Base-by-base conservation (phyloP, 2,329 filamentous ascomycete genomes). In the Mycocentrospora acerina region DNA sequence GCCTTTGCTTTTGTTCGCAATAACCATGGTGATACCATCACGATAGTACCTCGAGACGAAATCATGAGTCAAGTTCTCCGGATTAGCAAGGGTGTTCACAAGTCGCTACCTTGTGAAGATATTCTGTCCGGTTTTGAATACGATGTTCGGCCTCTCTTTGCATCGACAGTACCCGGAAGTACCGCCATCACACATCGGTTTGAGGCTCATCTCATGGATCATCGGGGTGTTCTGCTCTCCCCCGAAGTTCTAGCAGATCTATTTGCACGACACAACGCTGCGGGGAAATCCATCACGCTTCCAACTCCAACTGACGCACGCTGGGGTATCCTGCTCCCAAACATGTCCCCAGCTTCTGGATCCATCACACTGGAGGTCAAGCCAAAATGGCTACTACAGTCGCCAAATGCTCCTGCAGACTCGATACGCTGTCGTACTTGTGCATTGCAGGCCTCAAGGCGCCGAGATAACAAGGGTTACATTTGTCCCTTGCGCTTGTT, bases 331-430 rank as follows among this genome's bases (percentile, higher is more conserved):
- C 46, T 66, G 3, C 51, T 67, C 2, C 55, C 53, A 13, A 41
- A 67, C 35, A 62, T 67, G 59, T 59, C 57, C 4, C 51, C 60
- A 9, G 26, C 36, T 1, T 25, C 46, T 2, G 51, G 47, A 18
- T 34, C 57, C 2, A 42, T 60, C 32, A 66, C 60, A 2, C 50
- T 69, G 17, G 70, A 76, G 44, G 55, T 74, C 38, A 76, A 76
- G 42, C 71, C 72, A 0, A 76, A 76, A 39, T 76, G 73, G 73
- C 60, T 76, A 2, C 40, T 53, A 6, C 72, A 74, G 37, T 74
- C 72, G 4, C 71, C 71, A 2, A 67, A 67, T 35, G 72, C 73
- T 5, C 71, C 71, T 1, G 8, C 31, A 4, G 38, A 56, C 17
- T 62, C 72, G 1, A 60, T 55, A 13, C 62, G 71, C 11, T 76